Evolutionary conservation across 2,329 filamentous ascomycete genomes (phyloP).

Genomic region (Aspergillus fijiensis): DNA sequence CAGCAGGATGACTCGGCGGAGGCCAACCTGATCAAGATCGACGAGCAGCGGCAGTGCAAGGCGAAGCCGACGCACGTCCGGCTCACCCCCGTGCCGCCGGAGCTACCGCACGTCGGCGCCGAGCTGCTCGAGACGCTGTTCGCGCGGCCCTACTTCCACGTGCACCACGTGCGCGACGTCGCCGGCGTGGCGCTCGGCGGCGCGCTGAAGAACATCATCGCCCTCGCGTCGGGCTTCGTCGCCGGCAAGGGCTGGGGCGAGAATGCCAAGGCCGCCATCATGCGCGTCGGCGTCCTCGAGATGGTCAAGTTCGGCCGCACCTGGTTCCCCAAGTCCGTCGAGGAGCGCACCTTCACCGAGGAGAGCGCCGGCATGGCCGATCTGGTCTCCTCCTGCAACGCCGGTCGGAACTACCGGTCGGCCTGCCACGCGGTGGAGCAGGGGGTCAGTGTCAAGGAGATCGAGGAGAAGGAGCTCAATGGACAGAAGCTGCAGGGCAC

Average conservation of each 20-base stretch:
- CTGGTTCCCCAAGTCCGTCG: slow-evolving; percentile 20
- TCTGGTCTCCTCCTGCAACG: slow-evolving; percentile 17
- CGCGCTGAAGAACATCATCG: slow-evolving; percentile 91
- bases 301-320: slow-evolving; percentile 80
- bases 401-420: slow-evolving; percentile 18
- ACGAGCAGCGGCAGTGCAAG: slow-evolving; percentile 60
- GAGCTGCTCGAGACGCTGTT: slow-evolving; percentile 77
- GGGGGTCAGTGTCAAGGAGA: slow-evolving; percentile 18
- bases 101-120: slow-evolving; percentile 81
- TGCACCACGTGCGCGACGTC: slow-evolving; percentile 75
- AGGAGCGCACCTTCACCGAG: slow-evolving; percentile 20
- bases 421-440: slow-evolving; percentile 18
- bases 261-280: slow-evolving; percentile 91
- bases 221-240: slow-evolving; percentile 85
- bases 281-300: slow-evolving; percentile 87
- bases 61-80: slow-evolving; percentile 62
- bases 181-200: slow-evolving; percentile 61
- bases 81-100: slow-evolving; percentile 69
- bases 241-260: slow-evolving; percentile 91
- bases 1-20: slow-evolving; percentile 52
- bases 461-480: slow-evolving; percentile 19
- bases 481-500: slow-evolving; percentile 20
- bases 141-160: slow-evolving; percentile 91
- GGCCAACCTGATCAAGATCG: slow-evolving; percentile 38
- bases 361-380: slow-evolving; percentile 27